These are phyloP conservation scores for Colletotrichum lentis DNA, from an alignment of 2,329 filamentous ascomycete species.

Conservation along the genomic window DNA sequence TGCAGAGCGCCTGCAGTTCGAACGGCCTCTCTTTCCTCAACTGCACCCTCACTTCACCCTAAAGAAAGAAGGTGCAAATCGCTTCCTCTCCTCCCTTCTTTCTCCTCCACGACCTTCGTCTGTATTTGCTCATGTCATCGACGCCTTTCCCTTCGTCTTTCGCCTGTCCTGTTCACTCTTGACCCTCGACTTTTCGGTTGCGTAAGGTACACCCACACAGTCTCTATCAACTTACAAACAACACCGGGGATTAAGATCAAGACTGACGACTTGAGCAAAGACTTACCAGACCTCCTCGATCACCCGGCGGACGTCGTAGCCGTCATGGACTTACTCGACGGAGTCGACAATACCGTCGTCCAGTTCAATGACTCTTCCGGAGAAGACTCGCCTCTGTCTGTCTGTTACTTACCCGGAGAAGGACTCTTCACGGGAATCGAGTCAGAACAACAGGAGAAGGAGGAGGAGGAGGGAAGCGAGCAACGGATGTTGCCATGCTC, in stretches of 20 bases:
- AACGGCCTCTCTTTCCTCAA: background rate
- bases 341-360: background rate
- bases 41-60: background rate
- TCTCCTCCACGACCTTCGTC: background rate
- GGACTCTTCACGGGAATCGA: background rate
- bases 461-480: background rate
- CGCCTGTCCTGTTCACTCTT: background rate
- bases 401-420: background rate
- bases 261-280: background rate
- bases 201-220: background rate
- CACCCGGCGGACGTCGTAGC: background rate
- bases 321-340: background rate
- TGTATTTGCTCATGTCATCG: background rate
- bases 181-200: background rate
- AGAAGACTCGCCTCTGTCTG: background rate
- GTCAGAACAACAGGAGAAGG: background rate
- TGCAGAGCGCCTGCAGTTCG: background rate
- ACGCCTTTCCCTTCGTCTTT: too few species aligned
- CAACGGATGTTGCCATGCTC: background rate
- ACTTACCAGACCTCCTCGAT: background rate
- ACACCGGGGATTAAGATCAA: accelerated
- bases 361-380: background rate
- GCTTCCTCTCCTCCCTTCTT: background rate
- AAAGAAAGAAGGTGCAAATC: background rate
- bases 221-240: too few species aligned